Evolutionary conservation across 257 asterid genomes (phyloP).

Genomic region (Solanum peruvianum): DNA sequence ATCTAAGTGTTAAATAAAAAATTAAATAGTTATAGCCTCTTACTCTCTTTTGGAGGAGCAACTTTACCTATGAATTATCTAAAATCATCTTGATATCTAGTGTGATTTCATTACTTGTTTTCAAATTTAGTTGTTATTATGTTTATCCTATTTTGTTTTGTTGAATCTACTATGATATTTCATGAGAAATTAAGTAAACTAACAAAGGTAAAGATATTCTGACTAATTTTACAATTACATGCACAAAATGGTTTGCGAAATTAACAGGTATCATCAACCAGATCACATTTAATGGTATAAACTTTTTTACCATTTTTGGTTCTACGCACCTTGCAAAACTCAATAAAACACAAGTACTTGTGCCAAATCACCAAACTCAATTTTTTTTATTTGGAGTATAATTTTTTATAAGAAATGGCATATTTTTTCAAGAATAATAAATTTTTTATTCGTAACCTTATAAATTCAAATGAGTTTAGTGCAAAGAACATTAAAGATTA

Average conservation of each 20-base stretch:
- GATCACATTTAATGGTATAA: too few species aligned
- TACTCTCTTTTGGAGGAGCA: neutral
- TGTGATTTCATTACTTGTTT: neutral
- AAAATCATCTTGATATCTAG: neutral
- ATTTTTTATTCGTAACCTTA: too few species aligned
- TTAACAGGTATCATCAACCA: neutral
- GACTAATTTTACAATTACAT: neutral
- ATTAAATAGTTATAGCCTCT: too few species aligned
- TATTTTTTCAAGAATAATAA: too few species aligned
- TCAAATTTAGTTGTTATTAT: neutral
- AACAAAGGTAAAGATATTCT: neutral
- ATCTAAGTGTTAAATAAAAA: too few species aligned
- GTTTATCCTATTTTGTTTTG: neutral
- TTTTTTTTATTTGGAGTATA: too few species aligned
- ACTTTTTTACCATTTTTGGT: neutral
- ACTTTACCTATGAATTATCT: too few species aligned
- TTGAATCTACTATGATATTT: neutral
- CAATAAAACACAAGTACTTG: neutral
- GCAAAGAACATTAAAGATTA: too few species aligned
- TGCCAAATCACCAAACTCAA: neutral
- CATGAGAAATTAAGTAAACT: neutral
- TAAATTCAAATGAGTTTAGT: too few species aligned
- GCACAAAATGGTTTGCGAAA: neutral
- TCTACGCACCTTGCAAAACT: neutral
- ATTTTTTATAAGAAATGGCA: too few species aligned